Evolutionary conservation across 129 eudicot genomes (phyloP).

Genomic region (Artemisia annua): DNA sequence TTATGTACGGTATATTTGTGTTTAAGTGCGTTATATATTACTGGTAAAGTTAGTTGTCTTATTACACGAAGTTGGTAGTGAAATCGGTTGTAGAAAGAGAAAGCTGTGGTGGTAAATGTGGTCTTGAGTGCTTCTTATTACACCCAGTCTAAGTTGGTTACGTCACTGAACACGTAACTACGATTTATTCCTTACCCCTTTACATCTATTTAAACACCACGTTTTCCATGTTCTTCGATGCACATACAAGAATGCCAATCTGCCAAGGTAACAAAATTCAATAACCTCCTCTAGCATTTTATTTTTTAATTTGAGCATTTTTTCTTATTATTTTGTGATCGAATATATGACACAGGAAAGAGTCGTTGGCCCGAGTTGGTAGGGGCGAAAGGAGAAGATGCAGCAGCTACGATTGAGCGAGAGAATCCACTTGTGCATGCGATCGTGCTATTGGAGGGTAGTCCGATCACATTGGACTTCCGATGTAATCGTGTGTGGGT

Average conservation of each 20-base stretch:
- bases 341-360: constrained; percentile 35
- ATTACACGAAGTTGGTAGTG: too few species aligned
- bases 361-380: constrained; percentile 63
- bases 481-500: constrained; percentile 57
- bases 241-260: constrained; percentile 21
- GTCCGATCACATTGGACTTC: constrained; percentile 34
- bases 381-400: constrained; percentile 33
- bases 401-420: constrained; percentile 40
- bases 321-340: not conserved
- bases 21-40: too few species aligned
- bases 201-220: constrained; percentile 18
- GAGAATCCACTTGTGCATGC: constrained; percentile 52
- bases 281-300: too few species aligned
- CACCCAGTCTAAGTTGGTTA: too few species aligned
- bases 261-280: constrained; percentile 16
- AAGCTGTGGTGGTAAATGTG: too few species aligned
- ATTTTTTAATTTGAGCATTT: too few species aligned
- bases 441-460: constrained; percentile 47
- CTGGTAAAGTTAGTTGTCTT: too few species aligned
- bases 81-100: too few species aligned
- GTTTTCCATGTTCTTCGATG: not conserved
- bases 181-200: not conserved
- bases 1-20: too few species aligned
- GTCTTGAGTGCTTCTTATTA: too few species aligned
- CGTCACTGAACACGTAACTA: not conserved